A percentile compares a stretch with the other conserved stretches of the same genome.
phyloP scores from a whole-genome alignment of 495 filamentous ascomycete genomes.

The Thermothielavioides terrestris region DNA sequence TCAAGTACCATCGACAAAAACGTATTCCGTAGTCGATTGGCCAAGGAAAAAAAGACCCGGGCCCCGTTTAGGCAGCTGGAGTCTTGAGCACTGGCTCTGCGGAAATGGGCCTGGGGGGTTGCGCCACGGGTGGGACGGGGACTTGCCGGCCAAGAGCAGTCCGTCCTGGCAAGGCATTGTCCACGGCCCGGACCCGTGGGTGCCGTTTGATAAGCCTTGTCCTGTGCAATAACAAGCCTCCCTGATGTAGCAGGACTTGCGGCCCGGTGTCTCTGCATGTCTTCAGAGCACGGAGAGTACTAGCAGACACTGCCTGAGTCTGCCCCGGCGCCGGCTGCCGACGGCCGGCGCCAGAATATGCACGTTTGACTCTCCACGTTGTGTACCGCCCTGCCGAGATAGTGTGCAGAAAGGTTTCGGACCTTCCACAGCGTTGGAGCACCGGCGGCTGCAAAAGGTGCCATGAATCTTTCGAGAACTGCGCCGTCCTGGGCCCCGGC shows the following conservation, averaged over 20 bases:
- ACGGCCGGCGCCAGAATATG: slow-evolving; percentile 11
- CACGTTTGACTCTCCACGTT: slow-evolving; percentile 15
- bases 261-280: background rate
- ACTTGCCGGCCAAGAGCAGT: background rate
- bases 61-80: too few relatives aligned
- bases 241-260: background rate
- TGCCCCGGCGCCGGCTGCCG: slow-evolving; percentile 10
- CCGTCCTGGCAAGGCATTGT: background rate
- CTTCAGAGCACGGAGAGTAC: too few relatives aligned
- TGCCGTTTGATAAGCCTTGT: slow-evolving; percentile 6
- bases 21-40: slow-evolving; percentile 7
- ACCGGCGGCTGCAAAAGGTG: slow-evolving; percentile 12
- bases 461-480: slow-evolving; percentile 6
- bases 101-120: background rate
- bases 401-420: slow-evolving; percentile 12
- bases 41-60: background rate
- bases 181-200: slow-evolving; percentile 4
- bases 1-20: too few relatives aligned
- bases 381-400: slow-evolving; percentile 11
- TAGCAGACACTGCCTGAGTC: too few relatives aligned
- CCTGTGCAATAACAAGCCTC: background rate
- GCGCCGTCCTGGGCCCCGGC: background rate
- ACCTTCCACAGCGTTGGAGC: slow-evolving; percentile 6
- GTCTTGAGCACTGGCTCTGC: slow-evolving; percentile 1
- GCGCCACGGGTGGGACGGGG: background rate